These are phyloP conservation scores for Telopea speciosissima DNA, from an alignment of 177 flowering plant species.

Conservation along the genomic window DNA sequence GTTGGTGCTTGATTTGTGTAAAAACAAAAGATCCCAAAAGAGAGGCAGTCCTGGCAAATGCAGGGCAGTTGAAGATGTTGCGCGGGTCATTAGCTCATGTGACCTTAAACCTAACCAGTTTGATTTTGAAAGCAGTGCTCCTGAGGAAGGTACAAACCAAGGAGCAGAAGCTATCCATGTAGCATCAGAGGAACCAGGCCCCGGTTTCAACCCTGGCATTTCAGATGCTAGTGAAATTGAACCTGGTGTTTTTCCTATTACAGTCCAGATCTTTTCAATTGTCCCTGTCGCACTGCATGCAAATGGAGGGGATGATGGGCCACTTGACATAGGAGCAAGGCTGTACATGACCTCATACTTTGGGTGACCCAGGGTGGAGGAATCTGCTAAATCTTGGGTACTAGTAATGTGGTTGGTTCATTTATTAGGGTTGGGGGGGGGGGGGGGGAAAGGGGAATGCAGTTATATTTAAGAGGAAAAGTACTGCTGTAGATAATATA, in stretches of 20 bases:
- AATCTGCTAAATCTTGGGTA: not conserved
- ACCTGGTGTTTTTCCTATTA: slow-evolving; percentile 71
- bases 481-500: slow-evolving; percentile 37
- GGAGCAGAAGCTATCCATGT: not conserved
- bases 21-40: slow-evolving; percentile 29
- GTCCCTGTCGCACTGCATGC: slow-evolving; percentile 79
- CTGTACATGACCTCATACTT: slow-evolving; percentile 68
- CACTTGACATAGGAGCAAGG: slow-evolving; percentile 72
- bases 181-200: not conserved
- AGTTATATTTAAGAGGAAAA: not conserved
- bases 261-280: slow-evolving; percentile 52
- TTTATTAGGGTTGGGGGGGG: not conserved
- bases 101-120: slow-evolving; percentile 22
- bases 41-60: slow-evolving; percentile 38
- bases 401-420: not conserved
- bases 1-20: slow-evolving; percentile 46
- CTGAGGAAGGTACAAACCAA: slow-evolving; percentile 9
- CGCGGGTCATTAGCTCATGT: slow-evolving; percentile 40
- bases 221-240: slow-evolving; percentile 20
- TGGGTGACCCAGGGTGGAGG: slow-evolving; percentile 17
- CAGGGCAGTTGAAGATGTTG: slow-evolving; percentile 61
- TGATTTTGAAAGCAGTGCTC: slow-evolving; percentile 3
- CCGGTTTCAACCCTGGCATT: slow-evolving; percentile 2
- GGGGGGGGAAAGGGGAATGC: not conserved
- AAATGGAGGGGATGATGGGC: slow-evolving; percentile 79